phyloP scores from a whole-genome alignment of 441 rosid species.

The Manihot esculenta region DNA sequence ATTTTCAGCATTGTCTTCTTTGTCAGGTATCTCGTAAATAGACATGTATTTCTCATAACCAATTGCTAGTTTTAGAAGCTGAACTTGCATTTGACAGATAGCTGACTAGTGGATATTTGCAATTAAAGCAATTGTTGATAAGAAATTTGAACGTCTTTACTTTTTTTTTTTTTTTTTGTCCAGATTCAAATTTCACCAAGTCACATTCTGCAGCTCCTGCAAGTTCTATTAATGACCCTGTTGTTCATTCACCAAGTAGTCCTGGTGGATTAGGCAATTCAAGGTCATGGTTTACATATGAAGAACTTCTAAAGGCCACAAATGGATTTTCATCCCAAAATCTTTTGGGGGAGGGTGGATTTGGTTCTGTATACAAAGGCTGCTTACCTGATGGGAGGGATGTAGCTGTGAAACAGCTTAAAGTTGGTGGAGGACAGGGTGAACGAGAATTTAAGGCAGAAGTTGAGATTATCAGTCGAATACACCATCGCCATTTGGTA shows the following conservation, averaged over 20 bases:
- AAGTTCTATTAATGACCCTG: slow-evolving; percentile 45
- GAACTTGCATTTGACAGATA: background rate
- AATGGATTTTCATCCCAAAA: slow-evolving; percentile 69
- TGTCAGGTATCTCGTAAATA: background rate
- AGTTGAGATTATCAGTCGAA: slow-evolving; percentile 84
- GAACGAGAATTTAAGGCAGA: slow-evolving; percentile 92
- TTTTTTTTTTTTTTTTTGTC: slow-evolving; percentile 19
- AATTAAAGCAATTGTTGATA: slow-evolving; percentile 10
- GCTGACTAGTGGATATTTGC: background rate
- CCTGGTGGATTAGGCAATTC: slow-evolving; percentile 71
- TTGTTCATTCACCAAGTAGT: slow-evolving; percentile 40
- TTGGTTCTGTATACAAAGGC: slow-evolving; percentile 88
- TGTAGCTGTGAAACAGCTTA: slow-evolving; percentile 86
- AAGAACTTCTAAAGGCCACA: slow-evolving; percentile 70
- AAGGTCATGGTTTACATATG: slow-evolving; percentile 60
- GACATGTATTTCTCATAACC: too few relatives aligned
- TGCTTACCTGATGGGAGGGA: slow-evolving; percentile 65
- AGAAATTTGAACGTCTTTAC: slow-evolving; percentile 14
- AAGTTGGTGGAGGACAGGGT: slow-evolving; percentile 84
- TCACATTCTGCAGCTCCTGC: slow-evolving; percentile 61
- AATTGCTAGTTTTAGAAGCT: background rate
- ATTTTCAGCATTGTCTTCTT: slow-evolving; percentile 7
- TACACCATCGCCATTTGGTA: slow-evolving; percentile 92
- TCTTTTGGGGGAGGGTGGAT: slow-evolving; percentile 89
- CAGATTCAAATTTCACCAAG: slow-evolving; percentile 54